A percentile compares a stretch with the other conserved stretches of the same genome.
These are phyloP conservation scores for Coccomyxa sp. DNA, from an alignment of 139 green algal species.

Conservation along the genomic window DNA sequence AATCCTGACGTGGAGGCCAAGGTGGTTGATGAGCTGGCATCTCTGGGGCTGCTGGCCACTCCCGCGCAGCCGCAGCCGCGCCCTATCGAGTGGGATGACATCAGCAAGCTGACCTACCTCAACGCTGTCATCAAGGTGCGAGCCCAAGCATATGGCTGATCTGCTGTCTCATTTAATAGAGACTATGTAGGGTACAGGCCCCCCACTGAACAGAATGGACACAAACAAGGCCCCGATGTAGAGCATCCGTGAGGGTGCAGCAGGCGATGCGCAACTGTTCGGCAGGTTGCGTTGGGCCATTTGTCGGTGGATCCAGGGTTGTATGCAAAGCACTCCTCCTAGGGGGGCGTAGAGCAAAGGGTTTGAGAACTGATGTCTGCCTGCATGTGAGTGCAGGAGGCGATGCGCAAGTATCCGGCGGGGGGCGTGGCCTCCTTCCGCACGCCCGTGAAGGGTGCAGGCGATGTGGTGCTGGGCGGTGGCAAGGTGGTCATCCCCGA, in stretches of 20 bases:
- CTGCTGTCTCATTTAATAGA: neutral
- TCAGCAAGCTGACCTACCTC: constrained; percentile 15
- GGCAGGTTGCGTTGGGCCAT: too few relatives aligned
- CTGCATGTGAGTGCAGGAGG: constrained; percentile 10
- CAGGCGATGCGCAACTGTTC: too few relatives aligned
- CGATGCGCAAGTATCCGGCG: constrained; percentile 27
- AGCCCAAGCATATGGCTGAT: neutral
- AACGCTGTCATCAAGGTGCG: constrained; percentile 14
- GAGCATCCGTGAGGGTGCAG: too few relatives aligned
- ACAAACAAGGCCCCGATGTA: neutral
- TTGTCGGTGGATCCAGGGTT: too few relatives aligned
- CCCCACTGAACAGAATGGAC: neutral
- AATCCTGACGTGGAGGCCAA: constrained; percentile 12
- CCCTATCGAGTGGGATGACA: constrained; percentile 3
- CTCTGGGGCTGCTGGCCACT: constrained; percentile 13
- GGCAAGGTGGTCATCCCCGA: neutral
- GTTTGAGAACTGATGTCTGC: too few relatives aligned
- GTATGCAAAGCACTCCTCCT: too few relatives aligned
- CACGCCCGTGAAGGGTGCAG: neutral
- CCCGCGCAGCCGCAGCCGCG: constrained; percentile 3
- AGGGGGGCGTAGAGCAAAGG: too few relatives aligned
- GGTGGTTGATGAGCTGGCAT: constrained; percentile 12
- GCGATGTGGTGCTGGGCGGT: neutral
- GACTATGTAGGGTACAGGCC: neutral
- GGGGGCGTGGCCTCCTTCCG: constrained; percentile 4